Base-by-base conservation (phyloP, 2,329 filamentous ascomycete species). In the Colletotrichum spaethianum region DNA sequence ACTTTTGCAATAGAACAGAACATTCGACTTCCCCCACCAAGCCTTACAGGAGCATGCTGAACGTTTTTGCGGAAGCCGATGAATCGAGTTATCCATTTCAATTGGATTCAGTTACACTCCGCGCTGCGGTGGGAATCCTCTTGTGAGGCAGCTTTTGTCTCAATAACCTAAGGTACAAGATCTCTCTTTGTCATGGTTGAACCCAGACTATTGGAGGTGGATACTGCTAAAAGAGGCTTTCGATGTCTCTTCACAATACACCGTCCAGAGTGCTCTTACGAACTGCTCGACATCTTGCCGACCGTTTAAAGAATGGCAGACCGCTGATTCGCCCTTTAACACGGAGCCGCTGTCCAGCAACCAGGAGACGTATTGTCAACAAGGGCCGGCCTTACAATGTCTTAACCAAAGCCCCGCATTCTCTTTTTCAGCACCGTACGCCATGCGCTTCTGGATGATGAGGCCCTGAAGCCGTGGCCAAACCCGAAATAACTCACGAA, bases 381-480 rank as follows among this genome's bases (percentile, higher is more conserved):
- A 63, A 20, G 11, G 5, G 7, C 5, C 9, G 23, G 7, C 16
- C 2, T 14, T 3, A 44, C 42, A 11, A 65, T 65, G 53, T 56
- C 59, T 23, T 26, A 57, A 14, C 11, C 36, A 12, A 78, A 76
- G 38, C 72, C 77, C 2, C 61, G 63, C 31, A 75, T 77, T 26
- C 70, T 77, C 9, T 76, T 77, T 46, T 77, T 77, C 57, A 77
- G 65, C 42, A 73, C 74, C 5, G 75, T 77, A 0, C 67, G 72
- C 4, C 75, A 77, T 44, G 75, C 74, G 1, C 36, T 55, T 8
- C 23, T 70, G 0, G 65, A 68, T 11, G 75, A 72, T 28, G n/a
- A 77, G 18, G 62, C 68, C 1, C 26, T 77, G 12, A 63, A 14
- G 12, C 48, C 1, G 64, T 75, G 5, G 67, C 75, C 3, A 38